Base-by-base conservation (phyloP, 1,284 basidiomycete species). In the Cryptococcus sp. region DNA sequence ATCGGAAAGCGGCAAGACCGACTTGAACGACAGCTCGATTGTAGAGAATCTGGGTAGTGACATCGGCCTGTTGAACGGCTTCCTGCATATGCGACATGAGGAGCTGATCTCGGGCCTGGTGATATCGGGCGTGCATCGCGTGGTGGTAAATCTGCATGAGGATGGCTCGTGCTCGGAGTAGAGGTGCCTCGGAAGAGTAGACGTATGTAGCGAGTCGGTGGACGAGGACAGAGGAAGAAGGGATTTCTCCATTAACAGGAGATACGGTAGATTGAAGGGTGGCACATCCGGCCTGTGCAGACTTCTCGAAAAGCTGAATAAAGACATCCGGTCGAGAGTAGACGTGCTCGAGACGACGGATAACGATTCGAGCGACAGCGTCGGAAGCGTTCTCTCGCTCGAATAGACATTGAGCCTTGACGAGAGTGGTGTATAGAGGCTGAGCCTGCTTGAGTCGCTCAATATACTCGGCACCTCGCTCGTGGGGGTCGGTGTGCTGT, bases 71-170 rank as follows among this genome's bases (percentile, higher is more conserved):
- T 70, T 91, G 86, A 64, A 98, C 88, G 1, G 90, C 88, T 74
- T 98, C 94, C 75, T 98, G 94, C 45, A 98, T 81, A 75, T 98
- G 96, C 13, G 91, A 97, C 96, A 98, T 98, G 60, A 98, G 80
- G 47, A 99, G 80, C 87, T 98, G 93, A 78, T 99, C 96, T 37
- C 96, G 89, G 7, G 96, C 91, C 41, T 89, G 90, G 79, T 97
- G 84, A 80, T 93, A 98, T 71, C 97, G 88, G 68, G 94, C 96
- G 76, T 96, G 91, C 31, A 97, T 82, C 23, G 93, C 94, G 72
- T 94, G 87, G 76, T 96, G 91, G 76, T 93, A 99, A 71, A 98
- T 92, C 74, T 98, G 96, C 72, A 86, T 88, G 49, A 99, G 85
- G 84, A 98, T 93, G 9, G 96, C 94, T 57, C 96, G 87, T 22